Percentiles rank a stretch among this genome's conserved stretches.
Conservation (phyloP, 106 monocot species). For the Acanthochlamys bracteata region DNA sequence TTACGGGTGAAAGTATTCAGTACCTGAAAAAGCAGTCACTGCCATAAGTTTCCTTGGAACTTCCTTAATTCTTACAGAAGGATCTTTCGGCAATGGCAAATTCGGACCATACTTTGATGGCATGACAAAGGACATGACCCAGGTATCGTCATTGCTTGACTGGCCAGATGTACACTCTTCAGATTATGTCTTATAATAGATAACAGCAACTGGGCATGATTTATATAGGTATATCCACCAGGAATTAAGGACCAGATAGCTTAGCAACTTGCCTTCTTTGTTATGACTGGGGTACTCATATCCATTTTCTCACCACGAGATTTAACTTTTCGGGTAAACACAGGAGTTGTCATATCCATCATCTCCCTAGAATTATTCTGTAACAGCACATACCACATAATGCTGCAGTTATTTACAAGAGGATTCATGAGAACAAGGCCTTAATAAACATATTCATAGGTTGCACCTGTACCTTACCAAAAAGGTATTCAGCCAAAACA, state of each 20-base stretch:
- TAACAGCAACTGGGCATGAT: background rate
- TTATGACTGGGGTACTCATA: slow-evolving; percentile 83
- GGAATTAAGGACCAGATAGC: background rate
- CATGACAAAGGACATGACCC: slow-evolving; percentile 91
- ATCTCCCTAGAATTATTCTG: slow-evolving; percentile 56
- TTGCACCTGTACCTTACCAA: slow-evolving; percentile 68
- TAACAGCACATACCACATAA: background rate
- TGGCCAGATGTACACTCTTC: slow-evolving; percentile 11
- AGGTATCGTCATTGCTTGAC: slow-evolving; percentile 36
- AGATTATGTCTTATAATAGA: background rate
- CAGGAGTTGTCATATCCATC: slow-evolving; percentile 95
- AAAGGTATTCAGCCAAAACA: slow-evolving; percentile 70
- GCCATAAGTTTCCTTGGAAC: slow-evolving; percentile 66
- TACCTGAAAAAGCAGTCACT: slow-evolving; percentile 64
- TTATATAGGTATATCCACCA: background rate
- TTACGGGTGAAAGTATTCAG: background rate
- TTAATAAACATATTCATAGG: too few relatives aligned
- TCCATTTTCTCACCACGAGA: slow-evolving; percentile 72
- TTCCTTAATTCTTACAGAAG: slow-evolving; percentile 56
- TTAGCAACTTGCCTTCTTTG: slow-evolving; percentile 31
- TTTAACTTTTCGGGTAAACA: slow-evolving; percentile 46
- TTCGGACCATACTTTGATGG: slow-evolving; percentile 78
- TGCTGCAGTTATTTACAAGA: too few relatives aligned
- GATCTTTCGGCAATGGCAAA: slow-evolving; percentile 67
- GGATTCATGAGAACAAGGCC: too few relatives aligned